Conservation (phyloP, 305 asterid genomes). For the Caryopteris hybrid region DNA sequence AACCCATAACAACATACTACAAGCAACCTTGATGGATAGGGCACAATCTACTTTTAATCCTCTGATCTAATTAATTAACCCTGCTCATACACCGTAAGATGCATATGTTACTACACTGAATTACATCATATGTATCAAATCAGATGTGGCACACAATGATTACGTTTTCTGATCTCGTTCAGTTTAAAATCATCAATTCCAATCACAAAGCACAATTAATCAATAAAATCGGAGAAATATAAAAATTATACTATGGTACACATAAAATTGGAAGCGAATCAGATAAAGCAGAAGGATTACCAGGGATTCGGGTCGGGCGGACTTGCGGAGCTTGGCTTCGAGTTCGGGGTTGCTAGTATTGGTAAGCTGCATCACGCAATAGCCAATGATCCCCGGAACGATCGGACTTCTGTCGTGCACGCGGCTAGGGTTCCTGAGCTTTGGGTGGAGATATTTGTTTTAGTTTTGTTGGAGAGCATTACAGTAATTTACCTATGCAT, state of each 20-base stretch:
- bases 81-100: background rate
- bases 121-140: background rate
- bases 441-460: too few relatives aligned
- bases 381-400: conserved; percentile 76
- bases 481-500: too few relatives aligned
- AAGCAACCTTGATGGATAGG: background rate
- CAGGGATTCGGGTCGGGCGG: conserved; percentile 69
- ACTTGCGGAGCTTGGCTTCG: conserved; percentile 76
- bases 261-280: background rate
- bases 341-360: conserved; percentile 60
- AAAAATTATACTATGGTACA: background rate
- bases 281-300: conserved; percentile 25
- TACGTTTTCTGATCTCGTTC: background rate
- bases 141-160: background rate
- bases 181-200: background rate
- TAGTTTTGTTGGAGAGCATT: too few relatives aligned
- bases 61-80: conserved; percentile 15
- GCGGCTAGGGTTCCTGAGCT: too few relatives aligned
- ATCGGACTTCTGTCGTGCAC: too few relatives aligned
- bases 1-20: background rate
- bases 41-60: background rate
- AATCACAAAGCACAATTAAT: background rate
- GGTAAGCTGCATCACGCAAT: conserved; percentile 72
- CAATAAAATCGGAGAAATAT: background rate
- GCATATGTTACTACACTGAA: background rate